A percentile compares a stretch with the other conserved stretches of the same genome.
Evolutionary conservation across 2,329 filamentous ascomycete species (phyloP).

Genomic region (Ceratocystis papillata): DNA sequence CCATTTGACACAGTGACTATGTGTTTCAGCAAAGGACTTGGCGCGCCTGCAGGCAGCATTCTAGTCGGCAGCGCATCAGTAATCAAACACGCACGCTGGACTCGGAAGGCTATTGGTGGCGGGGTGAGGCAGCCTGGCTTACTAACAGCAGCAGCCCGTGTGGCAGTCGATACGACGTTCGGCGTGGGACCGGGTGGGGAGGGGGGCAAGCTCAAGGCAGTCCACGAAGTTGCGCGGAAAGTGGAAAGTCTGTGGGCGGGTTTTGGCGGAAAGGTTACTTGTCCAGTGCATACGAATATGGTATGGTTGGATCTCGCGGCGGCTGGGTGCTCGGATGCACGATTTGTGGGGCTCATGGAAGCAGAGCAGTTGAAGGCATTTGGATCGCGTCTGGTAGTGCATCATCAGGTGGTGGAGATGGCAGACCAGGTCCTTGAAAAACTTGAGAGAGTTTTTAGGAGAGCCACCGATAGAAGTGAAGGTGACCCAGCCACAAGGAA

Average conservation of each 20-base stretch:
- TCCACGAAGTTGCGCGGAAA: constrained; percentile 52
- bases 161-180: constrained; percentile 49
- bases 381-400: constrained; percentile 38
- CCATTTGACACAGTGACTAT: constrained; percentile 65
- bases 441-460: constrained; percentile 46
- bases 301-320: constrained; percentile 67
- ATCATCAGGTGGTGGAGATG: constrained; percentile 52
- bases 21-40: constrained; percentile 74
- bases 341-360: constrained; percentile 34
- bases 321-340: constrained; percentile 37
- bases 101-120: constrained; percentile 61
- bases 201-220: constrained; percentile 48
- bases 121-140: constrained; percentile 64
- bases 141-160: constrained; percentile 57
- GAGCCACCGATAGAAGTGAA: constrained; percentile 29
- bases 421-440: constrained; percentile 48
- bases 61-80: constrained; percentile 44
- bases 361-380: constrained; percentile 37
- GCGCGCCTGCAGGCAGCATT: constrained; percentile 69
- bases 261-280: constrained; percentile 55
- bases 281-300: constrained; percentile 84
- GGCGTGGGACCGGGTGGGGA: constrained; percentile 32
- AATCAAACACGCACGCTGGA: constrained; percentile 35
- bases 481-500: not conserved
- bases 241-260: constrained; percentile 60